Percentiles rank a stretch among this genome's conserved stretches.
Evolutionary conservation across 805 yeast species (phyloP).

Genomic region (Starmerella khaoyaiensis): DNA sequence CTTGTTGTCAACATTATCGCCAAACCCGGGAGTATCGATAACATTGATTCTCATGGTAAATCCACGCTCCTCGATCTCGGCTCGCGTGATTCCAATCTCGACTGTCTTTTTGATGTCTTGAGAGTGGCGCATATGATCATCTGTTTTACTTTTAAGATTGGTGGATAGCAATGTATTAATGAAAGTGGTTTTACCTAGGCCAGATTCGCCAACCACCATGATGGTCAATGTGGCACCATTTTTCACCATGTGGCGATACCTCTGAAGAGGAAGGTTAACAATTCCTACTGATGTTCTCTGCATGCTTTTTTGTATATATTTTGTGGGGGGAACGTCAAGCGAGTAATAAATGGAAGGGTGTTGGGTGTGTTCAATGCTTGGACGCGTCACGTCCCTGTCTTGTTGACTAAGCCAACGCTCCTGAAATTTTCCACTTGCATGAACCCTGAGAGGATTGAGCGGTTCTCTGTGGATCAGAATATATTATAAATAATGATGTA

Average conservation of each 20-base stretch:
- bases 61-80: constrained; percentile 46
- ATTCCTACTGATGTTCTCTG: constrained; percentile 24
- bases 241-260: constrained; percentile 28
- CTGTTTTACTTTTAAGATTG: constrained; percentile 31
- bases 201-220: constrained; percentile 78
- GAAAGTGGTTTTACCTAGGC: constrained; percentile 55
- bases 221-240: constrained; percentile 63
- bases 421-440: too few relatives aligned
- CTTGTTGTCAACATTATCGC: constrained; percentile 52
- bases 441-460: too few relatives aligned
- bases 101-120: constrained; percentile 31
- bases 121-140: constrained; percentile 30
- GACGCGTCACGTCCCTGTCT: too few relatives aligned
- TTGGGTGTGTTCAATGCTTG: too few relatives aligned
- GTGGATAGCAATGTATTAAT: constrained; percentile 66
- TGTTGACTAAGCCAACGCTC: too few relatives aligned
- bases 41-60: constrained; percentile 48
- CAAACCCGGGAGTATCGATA: constrained; percentile 70
- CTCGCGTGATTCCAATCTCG: constrained; percentile 32
- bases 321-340: too few relatives aligned
- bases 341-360: too few relatives aligned
- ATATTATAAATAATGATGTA: too few relatives aligned
- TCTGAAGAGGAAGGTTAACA: constrained; percentile 27
- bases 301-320: constrained; percentile 6
- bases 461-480: too few relatives aligned